These are phyloP conservation scores for Fusarium anguioides DNA, from an alignment of 2,329 filamentous ascomycete genomes.

Conservation along the genomic window DNA sequence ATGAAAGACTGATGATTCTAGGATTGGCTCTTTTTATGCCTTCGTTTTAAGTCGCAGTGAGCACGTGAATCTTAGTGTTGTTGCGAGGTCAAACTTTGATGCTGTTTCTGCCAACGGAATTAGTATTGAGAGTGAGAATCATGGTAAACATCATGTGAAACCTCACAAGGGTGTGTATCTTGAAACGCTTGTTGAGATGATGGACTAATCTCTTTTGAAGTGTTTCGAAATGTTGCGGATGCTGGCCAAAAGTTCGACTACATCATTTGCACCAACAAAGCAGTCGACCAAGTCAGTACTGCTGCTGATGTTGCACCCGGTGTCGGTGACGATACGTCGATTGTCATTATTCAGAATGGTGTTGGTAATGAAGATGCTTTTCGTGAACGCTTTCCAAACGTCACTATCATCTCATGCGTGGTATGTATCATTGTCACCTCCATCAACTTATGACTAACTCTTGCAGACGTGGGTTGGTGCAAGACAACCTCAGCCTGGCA, in stretches of 20 bases:
- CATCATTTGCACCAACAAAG: slow-evolving; percentile 39
- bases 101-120: slow-evolving; percentile 65
- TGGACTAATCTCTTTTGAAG: background rate
- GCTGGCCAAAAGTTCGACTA: slow-evolving; percentile 33
- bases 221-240: slow-evolving; percentile 28
- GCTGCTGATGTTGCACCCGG: slow-evolving; percentile 44
- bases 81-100: slow-evolving; percentile 70
- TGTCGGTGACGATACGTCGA: slow-evolving; percentile 58
- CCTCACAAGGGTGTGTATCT: slow-evolving; percentile 54
- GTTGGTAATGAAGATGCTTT: slow-evolving; percentile 70
- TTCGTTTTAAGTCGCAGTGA: slow-evolving; percentile 60
- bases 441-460: background rate
- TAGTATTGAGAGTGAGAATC: slow-evolving; percentile 63
- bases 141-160: slow-evolving; percentile 63
- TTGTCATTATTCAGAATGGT: slow-evolving; percentile 72
- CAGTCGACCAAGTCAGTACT: slow-evolving; percentile 28
- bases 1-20: background rate
- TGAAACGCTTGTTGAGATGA: fast-evolving
- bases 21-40: slow-evolving; percentile 68
- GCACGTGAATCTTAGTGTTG: slow-evolving; percentile 64
- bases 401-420: slow-evolving; percentile 66
- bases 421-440: slow-evolving; percentile 48
- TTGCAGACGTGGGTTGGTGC: slow-evolving; percentile 64
- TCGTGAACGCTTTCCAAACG: slow-evolving; percentile 57
- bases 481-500: slow-evolving; percentile 60